Conservation (phyloP, 176 grass and related monocot species). For the Oryza nivara region DNA sequence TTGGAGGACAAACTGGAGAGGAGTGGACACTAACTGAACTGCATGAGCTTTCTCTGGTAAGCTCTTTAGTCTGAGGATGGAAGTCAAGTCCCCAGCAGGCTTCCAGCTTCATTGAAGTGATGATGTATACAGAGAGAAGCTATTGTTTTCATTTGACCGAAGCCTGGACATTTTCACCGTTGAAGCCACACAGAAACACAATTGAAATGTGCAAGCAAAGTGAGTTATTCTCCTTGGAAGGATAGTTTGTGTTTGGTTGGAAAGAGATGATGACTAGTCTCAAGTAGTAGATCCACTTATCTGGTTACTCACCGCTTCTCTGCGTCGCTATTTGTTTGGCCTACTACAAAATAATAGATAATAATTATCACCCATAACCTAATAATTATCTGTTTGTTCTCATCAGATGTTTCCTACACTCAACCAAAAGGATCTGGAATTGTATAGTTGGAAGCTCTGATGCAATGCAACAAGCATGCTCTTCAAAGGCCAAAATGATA, state of each 20-base stretch:
- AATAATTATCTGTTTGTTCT: slow-evolving; percentile 30
- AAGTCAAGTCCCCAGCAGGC: neutral
- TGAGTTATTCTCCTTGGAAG: slow-evolving; percentile 7
- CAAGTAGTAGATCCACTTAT: slow-evolving; percentile 8
- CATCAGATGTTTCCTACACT: slow-evolving; percentile 38
- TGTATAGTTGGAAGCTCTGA: slow-evolving; percentile 37
- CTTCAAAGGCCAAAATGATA: neutral
- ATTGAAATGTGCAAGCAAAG: slow-evolving; percentile 15
- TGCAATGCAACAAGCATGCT: neutral
- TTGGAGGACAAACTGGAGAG: slow-evolving; percentile 95
- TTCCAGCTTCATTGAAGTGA: slow-evolving; percentile 5
- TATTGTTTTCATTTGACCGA: neutral
- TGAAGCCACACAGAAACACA: neutral
- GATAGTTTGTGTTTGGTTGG: slow-evolving; percentile 28
- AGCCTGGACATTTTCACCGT: neutral
- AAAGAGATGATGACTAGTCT: neutral
- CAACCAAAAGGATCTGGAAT: slow-evolving; percentile 1
- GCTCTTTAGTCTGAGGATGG: slow-evolving; percentile 54
- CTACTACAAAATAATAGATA: slow-evolving; percentile 8
- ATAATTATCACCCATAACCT: slow-evolving; percentile 35
- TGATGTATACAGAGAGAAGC: neutral
- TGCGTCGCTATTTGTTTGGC: slow-evolving; percentile 35
- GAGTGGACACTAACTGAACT: slow-evolving; percentile 92
- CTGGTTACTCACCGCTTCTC: neutral
- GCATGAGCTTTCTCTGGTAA: slow-evolving; percentile 73